phyloP scores from a whole-genome alignment of 2,329 filamentous ascomycete genomes.

The Hawksworthiomyces lignivorus region DNA sequence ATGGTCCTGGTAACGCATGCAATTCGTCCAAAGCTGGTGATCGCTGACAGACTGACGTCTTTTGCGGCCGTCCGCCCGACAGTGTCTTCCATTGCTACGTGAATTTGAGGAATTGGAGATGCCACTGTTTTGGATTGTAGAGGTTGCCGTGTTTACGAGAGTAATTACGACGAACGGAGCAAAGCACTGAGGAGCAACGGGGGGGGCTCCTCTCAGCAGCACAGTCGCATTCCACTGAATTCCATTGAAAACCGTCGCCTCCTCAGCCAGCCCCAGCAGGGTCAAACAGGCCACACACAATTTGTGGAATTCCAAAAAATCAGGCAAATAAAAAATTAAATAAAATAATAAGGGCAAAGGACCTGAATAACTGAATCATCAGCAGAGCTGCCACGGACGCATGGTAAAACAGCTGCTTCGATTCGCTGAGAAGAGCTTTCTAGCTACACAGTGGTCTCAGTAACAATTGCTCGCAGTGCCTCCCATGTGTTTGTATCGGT shows the following conservation, averaged over 20 bases:
- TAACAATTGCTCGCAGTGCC: too few species aligned
- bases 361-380: background rate
- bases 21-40: too few species aligned
- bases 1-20: too few species aligned
- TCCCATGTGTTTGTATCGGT: slow-evolving; percentile 1
- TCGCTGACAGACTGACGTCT: too few species aligned
- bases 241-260: background rate
- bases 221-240: too few species aligned
- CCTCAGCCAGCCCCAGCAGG: background rate
- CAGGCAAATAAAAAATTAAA: background rate
- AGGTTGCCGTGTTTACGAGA: slow-evolving; percentile 12
- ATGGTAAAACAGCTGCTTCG: slow-evolving; percentile 10
- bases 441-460: too few species aligned
- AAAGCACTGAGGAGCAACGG: too few species aligned
- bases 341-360: background rate
- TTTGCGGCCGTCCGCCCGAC: too few species aligned
- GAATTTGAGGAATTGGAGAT: background rate
- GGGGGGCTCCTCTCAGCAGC: too few species aligned
- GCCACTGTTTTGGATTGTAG: background rate
- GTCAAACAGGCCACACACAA: slow-evolving; percentile 4
- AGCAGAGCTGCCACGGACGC: slow-evolving; percentile 5
- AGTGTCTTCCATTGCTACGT: background rate
- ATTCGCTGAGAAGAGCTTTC: slow-evolving; percentile 12
- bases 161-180: slow-evolving; percentile 11
- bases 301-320: too few species aligned